A percentile compares a stretch with the other conserved stretches of the same genome.
These are phyloP conservation scores for Ambrosia trifida DNA, from an alignment of 129 eudicot genomes.

Conservation along the genomic window DNA sequence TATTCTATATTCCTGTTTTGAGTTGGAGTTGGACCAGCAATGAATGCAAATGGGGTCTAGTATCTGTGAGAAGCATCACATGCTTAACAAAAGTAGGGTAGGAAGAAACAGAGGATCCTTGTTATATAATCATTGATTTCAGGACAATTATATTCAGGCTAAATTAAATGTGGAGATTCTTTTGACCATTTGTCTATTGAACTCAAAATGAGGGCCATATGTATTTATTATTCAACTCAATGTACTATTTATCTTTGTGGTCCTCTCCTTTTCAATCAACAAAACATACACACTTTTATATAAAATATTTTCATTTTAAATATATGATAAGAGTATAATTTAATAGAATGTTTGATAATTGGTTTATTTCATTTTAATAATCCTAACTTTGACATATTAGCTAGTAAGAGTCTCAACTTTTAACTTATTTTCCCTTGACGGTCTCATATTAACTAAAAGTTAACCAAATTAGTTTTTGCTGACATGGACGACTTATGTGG, in stretches of 20 bases:
- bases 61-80: conserved; percentile 6
- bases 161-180: conserved; percentile 18
- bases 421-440: no score
- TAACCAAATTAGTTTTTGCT: no score
- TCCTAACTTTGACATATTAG: no score
- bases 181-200: conserved; percentile 36
- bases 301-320: not conserved
- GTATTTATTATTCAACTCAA: conserved; percentile 1
- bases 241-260: conserved; percentile 16
- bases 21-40: conserved; percentile 30
- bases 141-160: conserved; percentile 20
- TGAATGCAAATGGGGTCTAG: conserved; percentile 28
- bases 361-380: no score
- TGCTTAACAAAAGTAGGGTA: conserved; percentile 28
- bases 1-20: not conserved
- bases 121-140: conserved; percentile 29
- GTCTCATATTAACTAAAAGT: no score
- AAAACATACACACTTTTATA: not conserved
- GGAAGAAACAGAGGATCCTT: conserved; percentile 36
- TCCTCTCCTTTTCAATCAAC: conserved; percentile 2
- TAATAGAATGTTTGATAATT: no score
- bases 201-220: conserved; percentile 27
- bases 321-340: not conserved
- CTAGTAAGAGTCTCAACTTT: no score
- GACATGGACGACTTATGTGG: no score